Conservation (phyloP, 2,329 filamentous ascomycete species). For the Ophiosphaerella korrae region DNA sequence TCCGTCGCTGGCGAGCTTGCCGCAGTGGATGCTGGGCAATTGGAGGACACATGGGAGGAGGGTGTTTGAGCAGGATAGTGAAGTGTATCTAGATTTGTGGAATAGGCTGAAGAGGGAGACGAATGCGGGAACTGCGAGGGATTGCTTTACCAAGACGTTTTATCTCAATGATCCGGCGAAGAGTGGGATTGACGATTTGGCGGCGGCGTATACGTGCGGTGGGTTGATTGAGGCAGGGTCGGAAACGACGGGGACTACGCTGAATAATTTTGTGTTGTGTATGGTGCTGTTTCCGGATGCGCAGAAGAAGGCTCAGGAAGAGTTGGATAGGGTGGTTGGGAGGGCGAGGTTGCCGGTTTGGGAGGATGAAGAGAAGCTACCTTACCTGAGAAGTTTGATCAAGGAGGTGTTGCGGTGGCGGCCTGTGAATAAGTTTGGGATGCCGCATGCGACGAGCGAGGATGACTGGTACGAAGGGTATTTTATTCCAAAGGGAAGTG, state of each 20-base stretch:
- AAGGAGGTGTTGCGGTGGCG: conserved; percentile 41
- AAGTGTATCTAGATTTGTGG: conserved; percentile 43
- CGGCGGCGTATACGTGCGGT: conserved; percentile 42
- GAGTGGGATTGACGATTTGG: conserved; percentile 41
- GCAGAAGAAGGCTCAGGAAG: conserved; percentile 33
- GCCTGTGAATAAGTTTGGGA: conserved; percentile 39
- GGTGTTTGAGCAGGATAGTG: conserved; percentile 37
- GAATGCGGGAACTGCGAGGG: conserved; percentile 30
- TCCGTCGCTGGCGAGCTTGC: conserved; percentile 35
- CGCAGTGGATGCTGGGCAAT: conserved; percentile 37
- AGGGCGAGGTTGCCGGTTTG: conserved; percentile 33
- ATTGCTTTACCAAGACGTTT: conserved; percentile 45
- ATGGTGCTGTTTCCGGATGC: conserved; percentile 35
- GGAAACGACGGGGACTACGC: conserved; percentile 37
- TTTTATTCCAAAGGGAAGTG: conserved; percentile 46
- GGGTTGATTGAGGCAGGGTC: conserved; percentile 43
- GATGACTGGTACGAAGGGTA: conserved; percentile 47
- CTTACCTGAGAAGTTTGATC: conserved; percentile 44
- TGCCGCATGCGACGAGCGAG: conserved; percentile 40
- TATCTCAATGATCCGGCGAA: conserved; percentile 39
- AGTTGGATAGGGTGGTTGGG: conserved; percentile 39
- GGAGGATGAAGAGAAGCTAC: conserved; percentile 37
- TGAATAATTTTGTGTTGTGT: conserved; percentile 39
- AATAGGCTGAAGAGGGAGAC: conserved; percentile 37
- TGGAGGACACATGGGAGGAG: conserved; percentile 33